Percentiles rank a stretch among this genome's conserved stretches.
phyloP scores from a whole-genome alignment of 169 alveolate species.

The Cryptosporidium baileyi region DNA sequence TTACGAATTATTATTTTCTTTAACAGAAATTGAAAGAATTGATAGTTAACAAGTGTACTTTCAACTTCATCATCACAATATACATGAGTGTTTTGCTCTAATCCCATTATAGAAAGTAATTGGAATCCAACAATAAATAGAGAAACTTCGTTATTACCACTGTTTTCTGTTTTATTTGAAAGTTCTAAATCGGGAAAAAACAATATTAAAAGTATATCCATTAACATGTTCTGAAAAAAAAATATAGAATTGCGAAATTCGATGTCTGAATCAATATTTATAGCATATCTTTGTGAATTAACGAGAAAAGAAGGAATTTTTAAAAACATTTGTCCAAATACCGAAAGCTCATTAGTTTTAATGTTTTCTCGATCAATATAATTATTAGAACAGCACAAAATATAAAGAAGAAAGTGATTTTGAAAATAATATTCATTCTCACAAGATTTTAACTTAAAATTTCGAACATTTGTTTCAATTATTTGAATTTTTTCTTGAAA shows the following conservation, averaged over 20 bases:
- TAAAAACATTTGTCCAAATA: slow-evolving; percentile 16
- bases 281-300: background rate
- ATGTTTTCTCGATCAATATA: background rate
- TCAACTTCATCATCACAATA: slow-evolving; percentile 17
- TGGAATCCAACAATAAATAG: slow-evolving; percentile 12
- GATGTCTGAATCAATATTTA: background rate
- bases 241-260: background rate
- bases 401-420: background rate
- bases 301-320: slow-evolving; percentile 31
- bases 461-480: background rate
- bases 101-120: background rate
- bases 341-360: background rate
- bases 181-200: background rate
- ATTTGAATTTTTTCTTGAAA: background rate
- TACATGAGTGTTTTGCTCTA: background rate
- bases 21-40: slow-evolving; percentile 14
- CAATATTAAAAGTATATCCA: slow-evolving; percentile 16
- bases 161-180: background rate
- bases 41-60: background rate
- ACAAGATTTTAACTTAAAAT: background rate
- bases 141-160: background rate
- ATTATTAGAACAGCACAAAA: background rate
- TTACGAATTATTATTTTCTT: background rate
- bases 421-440: background rate
- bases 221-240: background rate